Conservation (phyloP, 352 stramenopile genomes). For the Phytophthora cactorum region DNA sequence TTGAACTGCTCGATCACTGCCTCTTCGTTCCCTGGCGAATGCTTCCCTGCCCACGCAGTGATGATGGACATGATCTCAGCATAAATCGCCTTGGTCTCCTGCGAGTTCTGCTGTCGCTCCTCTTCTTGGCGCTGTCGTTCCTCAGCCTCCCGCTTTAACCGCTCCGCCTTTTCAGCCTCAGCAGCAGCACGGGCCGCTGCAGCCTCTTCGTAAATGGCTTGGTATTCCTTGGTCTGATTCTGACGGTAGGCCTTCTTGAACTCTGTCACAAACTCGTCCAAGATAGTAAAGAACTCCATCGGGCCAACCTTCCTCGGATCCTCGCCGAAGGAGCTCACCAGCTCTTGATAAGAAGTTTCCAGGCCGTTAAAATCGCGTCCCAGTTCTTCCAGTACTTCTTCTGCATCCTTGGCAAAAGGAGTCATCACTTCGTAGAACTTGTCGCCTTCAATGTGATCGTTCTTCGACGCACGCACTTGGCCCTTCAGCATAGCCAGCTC, state of each 20-base stretch:
- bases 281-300: conserved; percentile 84
- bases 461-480: conserved; percentile 82
- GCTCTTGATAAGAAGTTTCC: conserved; percentile 77
- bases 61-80: conserved; percentile 72
- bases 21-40: conserved; percentile 54
- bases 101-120: conserved; percentile 55
- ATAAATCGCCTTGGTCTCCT: conserved; percentile 66
- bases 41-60: conserved; percentile 62
- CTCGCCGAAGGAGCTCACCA: conserved; percentile 86
- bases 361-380: conserved; percentile 75
- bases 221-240: conserved; percentile 89
- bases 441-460: conserved; percentile 71
- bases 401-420: conserved; percentile 82
- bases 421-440: conserved; percentile 86
- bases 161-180: conserved; percentile 55
- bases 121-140: conserved; percentile 61
- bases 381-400: conserved; percentile 83
- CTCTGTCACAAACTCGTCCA: conserved; percentile 85
- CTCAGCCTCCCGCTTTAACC: conserved; percentile 56
- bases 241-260: conserved; percentile 91
- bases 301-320: conserved; percentile 81
- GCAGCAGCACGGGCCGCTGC: conserved; percentile 50
- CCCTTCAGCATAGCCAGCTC: conserved; percentile 86
- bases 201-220: conserved; percentile 77
- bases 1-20: conserved; percentile 72